Percentiles rank a stretch among this genome's conserved stretches.
Evolutionary conservation across 192 early-diverging fungal genomes (phyloP).

Genomic region (Coemansia sp.): DNA sequence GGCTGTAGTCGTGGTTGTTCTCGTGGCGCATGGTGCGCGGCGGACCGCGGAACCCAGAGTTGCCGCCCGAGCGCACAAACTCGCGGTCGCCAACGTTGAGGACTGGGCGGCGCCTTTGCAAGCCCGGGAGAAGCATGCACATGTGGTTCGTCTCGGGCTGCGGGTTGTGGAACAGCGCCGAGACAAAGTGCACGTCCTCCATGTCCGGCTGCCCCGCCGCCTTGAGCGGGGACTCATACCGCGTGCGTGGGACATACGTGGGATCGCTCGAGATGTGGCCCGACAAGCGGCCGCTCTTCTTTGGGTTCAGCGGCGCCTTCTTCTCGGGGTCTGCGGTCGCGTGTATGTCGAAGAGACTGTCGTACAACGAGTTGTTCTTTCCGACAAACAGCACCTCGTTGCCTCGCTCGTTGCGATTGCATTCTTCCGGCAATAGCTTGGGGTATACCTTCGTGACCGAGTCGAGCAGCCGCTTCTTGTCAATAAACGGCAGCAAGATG

Average conservation of each 20-base stretch:
- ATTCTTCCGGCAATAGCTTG: constrained; percentile 72
- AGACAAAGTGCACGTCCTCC: constrained; percentile 65
- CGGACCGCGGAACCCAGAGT: constrained; percentile 28
- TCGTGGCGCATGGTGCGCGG: constrained; percentile 25
- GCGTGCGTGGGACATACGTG: constrained; percentile 61
- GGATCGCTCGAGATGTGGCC: constrained; percentile 63
- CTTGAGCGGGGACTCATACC: constrained; percentile 62
- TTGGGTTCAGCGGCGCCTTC: constrained; percentile 56
- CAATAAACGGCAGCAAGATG: constrained; percentile 93
- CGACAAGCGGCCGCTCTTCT: constrained; percentile 60
- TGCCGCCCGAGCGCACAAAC: constrained; percentile 47
- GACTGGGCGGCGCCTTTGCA: constrained; percentile 29
- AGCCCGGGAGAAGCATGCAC: constrained; percentile 45
- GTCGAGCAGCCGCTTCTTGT: constrained; percentile 76
- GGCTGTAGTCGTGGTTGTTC: constrained; percentile 45
- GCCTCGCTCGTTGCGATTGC: constrained; percentile 72
- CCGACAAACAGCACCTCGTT: constrained; percentile 62
- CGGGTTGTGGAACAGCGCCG: constrained; percentile 53
- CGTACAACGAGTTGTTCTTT: constrained; percentile 65
- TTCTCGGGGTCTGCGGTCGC: constrained; percentile 19
- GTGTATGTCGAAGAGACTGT: constrained; percentile 54
- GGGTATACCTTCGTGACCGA: constrained; percentile 69
- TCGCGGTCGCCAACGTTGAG: constrained; percentile 38
- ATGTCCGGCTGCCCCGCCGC: constrained; percentile 61
- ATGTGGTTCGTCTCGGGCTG: constrained; percentile 28